These are phyloP conservation scores for Microcyclosporella mali DNA, from an alignment of 2,329 filamentous ascomycete species.

Conservation along the genomic window DNA sequence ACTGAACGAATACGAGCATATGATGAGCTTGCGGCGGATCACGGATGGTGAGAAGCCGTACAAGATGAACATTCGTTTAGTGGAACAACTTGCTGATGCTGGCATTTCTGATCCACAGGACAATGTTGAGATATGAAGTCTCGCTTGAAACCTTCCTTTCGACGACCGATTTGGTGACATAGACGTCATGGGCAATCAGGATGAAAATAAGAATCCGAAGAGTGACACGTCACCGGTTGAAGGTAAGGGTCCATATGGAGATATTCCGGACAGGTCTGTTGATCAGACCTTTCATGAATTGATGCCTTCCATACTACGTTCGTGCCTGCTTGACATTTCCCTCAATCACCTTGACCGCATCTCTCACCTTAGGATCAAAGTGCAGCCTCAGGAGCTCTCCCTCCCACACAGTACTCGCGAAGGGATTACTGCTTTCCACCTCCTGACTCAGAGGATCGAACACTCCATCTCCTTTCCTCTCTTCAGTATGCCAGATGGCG, in stretches of 20 bases:
- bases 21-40: too few species aligned
- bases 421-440: conserved; percentile 83
- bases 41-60: too few species aligned
- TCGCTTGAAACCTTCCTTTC: too few species aligned
- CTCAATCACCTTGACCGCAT: conserved; percentile 43
- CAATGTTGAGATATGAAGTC: too few species aligned
- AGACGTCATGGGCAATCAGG: not conserved
- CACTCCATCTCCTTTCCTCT: conserved; percentile 81
- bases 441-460: conserved; percentile 68
- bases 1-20: too few species aligned
- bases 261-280: too few species aligned
- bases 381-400: conserved; percentile 79
- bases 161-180: too few species aligned
- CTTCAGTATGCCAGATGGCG: conserved; percentile 90
- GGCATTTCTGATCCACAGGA: too few species aligned
- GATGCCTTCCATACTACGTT: too few species aligned
- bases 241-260: not conserved
- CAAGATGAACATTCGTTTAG: too few species aligned
- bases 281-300: too few species aligned
- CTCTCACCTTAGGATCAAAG: conserved; percentile 79
- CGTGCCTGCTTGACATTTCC: conserved; percentile 13
- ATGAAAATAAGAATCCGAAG: not conserved
- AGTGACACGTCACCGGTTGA: not conserved
- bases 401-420: conserved; percentile 87
- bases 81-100: too few species aligned